phyloP scores from a whole-genome alignment of 208 protist genomes.

The Leptomonas pyrrhocoris region DNA sequence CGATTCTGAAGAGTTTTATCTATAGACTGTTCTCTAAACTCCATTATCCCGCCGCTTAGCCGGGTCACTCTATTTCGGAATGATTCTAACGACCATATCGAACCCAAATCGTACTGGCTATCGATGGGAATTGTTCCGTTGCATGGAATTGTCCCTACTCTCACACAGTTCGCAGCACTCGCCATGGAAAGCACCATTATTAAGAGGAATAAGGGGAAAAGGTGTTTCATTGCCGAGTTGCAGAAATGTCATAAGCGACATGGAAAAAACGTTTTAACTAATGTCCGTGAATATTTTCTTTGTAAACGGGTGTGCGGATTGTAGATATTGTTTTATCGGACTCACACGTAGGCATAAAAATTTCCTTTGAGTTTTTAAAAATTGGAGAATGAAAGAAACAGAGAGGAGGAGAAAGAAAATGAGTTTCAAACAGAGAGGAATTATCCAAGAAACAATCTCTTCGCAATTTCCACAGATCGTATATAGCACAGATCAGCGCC shows the following conservation, averaged over 20 bases:
- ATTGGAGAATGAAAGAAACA: not conserved
- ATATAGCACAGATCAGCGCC: no score
- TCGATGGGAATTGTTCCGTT: conserved; percentile 64
- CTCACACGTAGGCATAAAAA: no score
- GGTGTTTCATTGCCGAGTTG: not conserved
- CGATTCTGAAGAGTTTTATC: not conserved
- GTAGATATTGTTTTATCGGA: no score
- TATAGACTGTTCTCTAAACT: conserved; percentile 27
- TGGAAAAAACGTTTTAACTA: not conserved
- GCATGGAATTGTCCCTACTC: conserved; percentile 40
- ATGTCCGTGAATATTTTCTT: conserved; percentile 1
- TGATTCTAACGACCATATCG: conserved; percentile 44
- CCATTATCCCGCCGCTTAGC: conserved; percentile 27
- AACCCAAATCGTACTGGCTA: conserved; percentile 52
- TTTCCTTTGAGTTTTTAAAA: no score
- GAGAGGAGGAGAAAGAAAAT: no score
- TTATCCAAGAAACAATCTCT: no score
- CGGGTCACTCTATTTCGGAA: conserved; percentile 12
- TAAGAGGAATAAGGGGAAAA: not conserved
- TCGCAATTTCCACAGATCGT: no score
- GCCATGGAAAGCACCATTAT: not conserved
- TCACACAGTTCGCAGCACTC: conserved; percentile 1
- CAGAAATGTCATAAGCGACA: not conserved
- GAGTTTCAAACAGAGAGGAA: no score
- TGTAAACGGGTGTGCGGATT: no score